Evolutionary conservation across 805 yeast genomes (phyloP), one percentile per base, ranked within the genome.

Genomic region (Lipomyces mesembrius): DNA sequence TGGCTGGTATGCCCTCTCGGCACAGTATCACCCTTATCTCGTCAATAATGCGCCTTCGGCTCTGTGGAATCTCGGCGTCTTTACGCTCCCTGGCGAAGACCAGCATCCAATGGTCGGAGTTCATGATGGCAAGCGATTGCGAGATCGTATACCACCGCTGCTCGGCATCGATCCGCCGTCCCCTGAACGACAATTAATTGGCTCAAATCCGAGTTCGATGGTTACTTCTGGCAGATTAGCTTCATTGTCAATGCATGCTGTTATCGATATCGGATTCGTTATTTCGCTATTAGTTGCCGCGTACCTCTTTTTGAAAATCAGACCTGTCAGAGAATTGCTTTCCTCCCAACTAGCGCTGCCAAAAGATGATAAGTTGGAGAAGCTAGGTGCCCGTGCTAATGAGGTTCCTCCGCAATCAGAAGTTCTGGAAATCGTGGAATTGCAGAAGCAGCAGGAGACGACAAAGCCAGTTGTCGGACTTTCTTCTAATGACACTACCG

Each of bases 1-100:
- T 6, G 75, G 76, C 0, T 93, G 97, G 97, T 91, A 85, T 80
- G 97, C 97, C 3, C 82, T 94, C 85, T 89, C 96, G 27, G 89
- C 87, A 71, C 76, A 78, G 29, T 83, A 87, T 71, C 94, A 88
- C 75, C 97, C 97, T 0, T 87, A 96, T 0, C 78, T 94, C 59
- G 92, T 94, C 8, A 85, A 86, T 64, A 85, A 91, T 7, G 95
- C 97, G 0, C 94, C 96, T 0, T 73, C 84, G 1, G 88, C 97
- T 0, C 81, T 84, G 60, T 92, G 88, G 78, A 53, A 70, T 77
- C 46, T 69, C 8, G 69, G 66, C 5, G 49, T 59, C 20, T 25
- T 52, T 22, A 11, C 17, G 34, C 37, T 57, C 59, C 39, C 69
- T 25, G 61, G 60, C 43, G 65, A 37, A 11, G 60, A 61, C 27